Evolutionary conservation across 768 basidiomycete genomes (phyloP).

Genomic region (Cystofilobasidium capitatum): DNA sequence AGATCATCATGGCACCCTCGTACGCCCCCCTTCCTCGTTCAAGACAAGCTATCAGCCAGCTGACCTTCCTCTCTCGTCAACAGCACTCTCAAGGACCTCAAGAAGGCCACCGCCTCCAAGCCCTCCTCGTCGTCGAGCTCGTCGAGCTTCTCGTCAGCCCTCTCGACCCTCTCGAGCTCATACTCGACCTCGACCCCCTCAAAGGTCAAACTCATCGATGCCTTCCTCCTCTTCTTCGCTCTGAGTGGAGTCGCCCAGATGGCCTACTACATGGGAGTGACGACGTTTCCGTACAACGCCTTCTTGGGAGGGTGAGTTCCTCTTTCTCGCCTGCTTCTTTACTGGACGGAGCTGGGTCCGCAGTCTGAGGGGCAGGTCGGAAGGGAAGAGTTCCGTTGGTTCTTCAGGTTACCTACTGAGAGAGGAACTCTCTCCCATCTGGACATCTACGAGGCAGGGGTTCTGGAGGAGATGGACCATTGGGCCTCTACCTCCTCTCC

Average conservation of each 20-base stretch:
- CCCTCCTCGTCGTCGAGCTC: neutral
- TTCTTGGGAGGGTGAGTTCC: slow-evolving; percentile 80
- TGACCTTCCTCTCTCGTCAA: no score
- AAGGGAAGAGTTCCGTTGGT: no score
- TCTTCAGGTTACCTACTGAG: no score
- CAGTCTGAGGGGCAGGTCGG: neutral
- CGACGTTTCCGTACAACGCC: slow-evolving; percentile 93
- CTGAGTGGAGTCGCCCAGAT: slow-evolving; percentile 85
- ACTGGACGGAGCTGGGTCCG: neutral
- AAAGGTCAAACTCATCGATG: slow-evolving; percentile 86
- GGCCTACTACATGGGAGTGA: slow-evolving; percentile 78
- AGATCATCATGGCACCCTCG: no score
- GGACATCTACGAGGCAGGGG: no score
- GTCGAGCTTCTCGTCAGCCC: slow-evolving; percentile 16
- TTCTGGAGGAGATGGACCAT: no score
- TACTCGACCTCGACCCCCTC: slow-evolving; percentile 69
- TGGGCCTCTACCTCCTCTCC: no score
- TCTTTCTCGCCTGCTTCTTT: neutral
- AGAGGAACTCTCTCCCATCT: no score
- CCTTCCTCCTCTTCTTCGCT: slow-evolving; percentile 84
- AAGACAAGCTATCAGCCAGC: no score
- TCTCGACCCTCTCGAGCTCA: slow-evolving; percentile 56
- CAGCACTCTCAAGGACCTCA: slow-evolving; percentile 4
- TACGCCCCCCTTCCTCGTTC: no score
- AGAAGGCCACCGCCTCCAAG: neutral